Evolutionary conservation across 2,329 filamentous ascomycete genomes (phyloP).

Genomic region (Aspergillus floridensis): DNA sequence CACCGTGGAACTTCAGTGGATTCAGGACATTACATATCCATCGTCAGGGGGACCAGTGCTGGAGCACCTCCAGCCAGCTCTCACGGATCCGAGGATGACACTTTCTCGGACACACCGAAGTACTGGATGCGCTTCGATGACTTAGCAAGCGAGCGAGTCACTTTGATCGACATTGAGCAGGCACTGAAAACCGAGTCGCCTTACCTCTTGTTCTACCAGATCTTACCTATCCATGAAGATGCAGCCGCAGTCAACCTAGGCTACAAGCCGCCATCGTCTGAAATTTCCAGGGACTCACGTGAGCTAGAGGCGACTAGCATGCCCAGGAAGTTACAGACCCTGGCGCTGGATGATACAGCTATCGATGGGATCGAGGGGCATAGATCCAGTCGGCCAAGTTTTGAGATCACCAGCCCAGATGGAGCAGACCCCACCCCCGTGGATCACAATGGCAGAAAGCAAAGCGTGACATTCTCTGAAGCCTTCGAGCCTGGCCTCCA

Average conservation of each 20-base stretch:
- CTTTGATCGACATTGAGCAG: slow-evolving; percentile 72
- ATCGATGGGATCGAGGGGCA: slow-evolving; percentile 23
- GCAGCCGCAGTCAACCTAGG: slow-evolving; percentile 33
- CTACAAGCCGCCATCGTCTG: slow-evolving; percentile 35
- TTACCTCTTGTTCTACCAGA: slow-evolving; percentile 93
- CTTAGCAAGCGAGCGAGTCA: slow-evolving; percentile 68
- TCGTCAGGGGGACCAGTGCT: slow-evolving; percentile 69
- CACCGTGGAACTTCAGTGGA: slow-evolving; percentile 83
- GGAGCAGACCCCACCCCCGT: slow-evolving; percentile 19
- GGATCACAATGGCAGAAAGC: slow-evolving; percentile 20
- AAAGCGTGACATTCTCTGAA: slow-evolving; percentile 31
- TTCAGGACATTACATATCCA: slow-evolving; percentile 86
- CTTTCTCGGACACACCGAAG: slow-evolving; percentile 62
- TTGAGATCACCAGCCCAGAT: slow-evolving; percentile 37
- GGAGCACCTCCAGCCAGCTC: slow-evolving; percentile 27
- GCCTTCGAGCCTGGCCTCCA: slow-evolving; percentile 16
- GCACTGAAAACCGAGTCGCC: slow-evolving; percentile 84
- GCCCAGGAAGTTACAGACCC: slow-evolving; percentile 18
- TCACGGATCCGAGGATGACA: slow-evolving; percentile 21
- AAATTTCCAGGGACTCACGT: slow-evolving; percentile 24
- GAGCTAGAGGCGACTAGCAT: slow-evolving; percentile 22
- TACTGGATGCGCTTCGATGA: slow-evolving; percentile 95
- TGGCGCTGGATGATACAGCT: slow-evolving; percentile 17
- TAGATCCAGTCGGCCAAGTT: slow-evolving; percentile 35
- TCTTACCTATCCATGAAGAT: slow-evolving; percentile 78